These are phyloP conservation scores for Cyathus striatus DNA, from an alignment of 768 basidiomycete genomes.

Conservation along the genomic window DNA sequence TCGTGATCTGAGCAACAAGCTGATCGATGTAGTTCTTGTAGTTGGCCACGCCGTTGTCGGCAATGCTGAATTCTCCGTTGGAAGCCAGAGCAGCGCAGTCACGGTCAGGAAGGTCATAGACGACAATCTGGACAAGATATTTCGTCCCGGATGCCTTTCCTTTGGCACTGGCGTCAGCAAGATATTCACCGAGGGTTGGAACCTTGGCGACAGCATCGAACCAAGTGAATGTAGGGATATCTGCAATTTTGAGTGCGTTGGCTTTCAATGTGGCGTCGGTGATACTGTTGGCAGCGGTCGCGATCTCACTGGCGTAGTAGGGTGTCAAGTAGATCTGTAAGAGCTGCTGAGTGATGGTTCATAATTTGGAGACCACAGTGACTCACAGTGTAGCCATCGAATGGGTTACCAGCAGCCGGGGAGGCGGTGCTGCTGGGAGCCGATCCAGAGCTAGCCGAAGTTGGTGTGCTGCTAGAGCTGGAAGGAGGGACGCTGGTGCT, in stretches of 20 bases:
- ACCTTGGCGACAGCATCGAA: conserved; percentile 54
- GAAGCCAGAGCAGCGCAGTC: conserved; percentile 62
- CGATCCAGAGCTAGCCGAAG: conserved; percentile 2
- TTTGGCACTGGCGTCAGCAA: conserved; percentile 43
- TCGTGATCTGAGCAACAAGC: conserved; percentile 49
- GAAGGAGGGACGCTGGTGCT: too few relatives aligned
- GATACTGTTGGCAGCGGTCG: conserved; percentile 42
- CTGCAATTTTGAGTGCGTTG: conserved; percentile 47
- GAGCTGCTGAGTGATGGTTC: too few relatives aligned
- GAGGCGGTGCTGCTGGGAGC: conserved; percentile 24
- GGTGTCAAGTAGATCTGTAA: conserved; percentile 48
- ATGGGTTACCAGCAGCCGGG: conserved; percentile 48
- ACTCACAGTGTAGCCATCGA: conserved; percentile 37
- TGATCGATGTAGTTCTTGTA: conserved; percentile 60
- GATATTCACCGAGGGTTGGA: conserved; percentile 47
- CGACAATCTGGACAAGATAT: conserved; percentile 45
- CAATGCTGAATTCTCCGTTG: conserved; percentile 60
- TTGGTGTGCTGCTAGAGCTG: conserved; percentile 7
- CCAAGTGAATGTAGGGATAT: conserved; percentile 61
- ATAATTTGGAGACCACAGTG: background rate
- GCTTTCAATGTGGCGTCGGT: conserved; percentile 41
- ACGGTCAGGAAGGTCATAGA: conserved; percentile 60
- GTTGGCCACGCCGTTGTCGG: conserved; percentile 47
- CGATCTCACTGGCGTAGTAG: conserved; percentile 51
- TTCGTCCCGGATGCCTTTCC: conserved; percentile 40